Percentiles rank a stretch among this genome's conserved stretches.
phyloP scores from a whole-genome alignment of 164 flowering plant genomes.

The Dillenia turbinata region DNA sequence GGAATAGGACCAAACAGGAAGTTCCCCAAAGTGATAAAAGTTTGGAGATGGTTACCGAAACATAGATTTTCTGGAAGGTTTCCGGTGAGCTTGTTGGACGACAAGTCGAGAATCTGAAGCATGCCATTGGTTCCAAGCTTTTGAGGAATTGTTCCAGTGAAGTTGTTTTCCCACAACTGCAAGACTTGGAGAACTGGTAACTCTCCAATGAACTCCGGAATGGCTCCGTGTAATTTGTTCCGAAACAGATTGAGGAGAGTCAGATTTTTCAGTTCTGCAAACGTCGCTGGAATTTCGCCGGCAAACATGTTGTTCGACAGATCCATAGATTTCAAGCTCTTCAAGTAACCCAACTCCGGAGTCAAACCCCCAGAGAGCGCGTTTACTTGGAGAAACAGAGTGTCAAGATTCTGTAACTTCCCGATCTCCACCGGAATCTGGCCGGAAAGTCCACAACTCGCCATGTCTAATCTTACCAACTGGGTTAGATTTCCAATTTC shows the following conservation, averaged over 20 bases:
- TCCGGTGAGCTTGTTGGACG: slow-evolving; percentile 86
- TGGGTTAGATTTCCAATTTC: slow-evolving; percentile 70
- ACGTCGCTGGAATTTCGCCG: slow-evolving; percentile 72
- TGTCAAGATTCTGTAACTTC: slow-evolving; percentile 66
- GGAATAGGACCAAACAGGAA: slow-evolving; percentile 86
- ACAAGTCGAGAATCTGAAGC: slow-evolving; percentile 61
- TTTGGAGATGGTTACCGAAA: slow-evolving; percentile 56
- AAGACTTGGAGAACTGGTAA: slow-evolving; percentile 77
- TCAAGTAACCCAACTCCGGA: slow-evolving; percentile 57
- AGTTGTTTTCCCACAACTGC: slow-evolving; percentile 96
- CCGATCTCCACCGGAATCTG: slow-evolving; percentile 76
- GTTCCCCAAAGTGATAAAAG: slow-evolving; percentile 73
- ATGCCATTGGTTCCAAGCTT: slow-evolving; percentile 63
- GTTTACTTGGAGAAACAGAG: slow-evolving; percentile 85
- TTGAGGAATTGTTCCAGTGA: slow-evolving; percentile 78
- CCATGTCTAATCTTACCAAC: slow-evolving; percentile 71
- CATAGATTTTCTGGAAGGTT: slow-evolving; percentile 68
- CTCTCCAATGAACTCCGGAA: slow-evolving; percentile 81
- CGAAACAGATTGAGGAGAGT: slow-evolving; percentile 83
- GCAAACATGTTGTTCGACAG: slow-evolving; percentile 71
- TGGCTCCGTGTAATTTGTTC: slow-evolving; percentile 78
- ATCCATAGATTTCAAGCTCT: slow-evolving; percentile 86
- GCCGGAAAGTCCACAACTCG: slow-evolving; percentile 75
- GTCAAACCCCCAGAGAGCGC: slow-evolving; percentile 59
- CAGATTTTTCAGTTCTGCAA: slow-evolving; percentile 56